Evolutionary conservation across 805 yeast species (phyloP), one percentile per base, ranked within the genome.

Genomic region (Kregervanrija pseudodelftensis): DNA sequence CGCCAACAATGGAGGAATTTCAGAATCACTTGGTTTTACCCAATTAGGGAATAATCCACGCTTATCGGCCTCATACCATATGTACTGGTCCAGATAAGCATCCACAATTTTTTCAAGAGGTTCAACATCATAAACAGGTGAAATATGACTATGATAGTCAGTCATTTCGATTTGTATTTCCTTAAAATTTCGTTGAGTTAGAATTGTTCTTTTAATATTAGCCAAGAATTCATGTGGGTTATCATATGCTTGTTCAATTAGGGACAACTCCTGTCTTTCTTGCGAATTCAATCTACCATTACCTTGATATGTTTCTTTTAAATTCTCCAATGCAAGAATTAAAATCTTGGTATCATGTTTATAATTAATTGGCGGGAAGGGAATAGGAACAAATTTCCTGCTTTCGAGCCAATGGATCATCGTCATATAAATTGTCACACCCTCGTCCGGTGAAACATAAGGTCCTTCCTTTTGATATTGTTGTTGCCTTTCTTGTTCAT

Each of bases 161-260:
- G 85, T 80, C 95, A 93, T 83, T 43, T 88, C 91, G 33, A 93
- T 58, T 1, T 80, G 79, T 2, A 83, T 87, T 46, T 93, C 97
- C 59, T 90, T 90, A 67, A 93, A 93, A 9, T 88, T 93, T 49
- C 98, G 72, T 61, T 90, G 96, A 0, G 96, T 85, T 45, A 89
- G 67, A 39, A 93, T 65, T 37, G 82, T 80, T 55, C 83, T 82
- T 64, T 93, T 93, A 45, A 93, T 77, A 49, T 96, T 76, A 12
- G 83, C 84, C 46, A 93, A 68, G 49, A 90, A 83, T 58, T 95
- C 98, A 60, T 89, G 95, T 0, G 99, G 99, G 54, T 88, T 87
- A 57, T 93, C 99, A 60, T 88, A 93, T 0, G 98, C 98, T 57
- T 89, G 95, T 58, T 93, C 99, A 39, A 93, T 88, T 49, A 91